Evolutionary conservation across 2,329 filamentous ascomycete species (phyloP).

Genomic region (Rachicladosporium sp.): DNA sequence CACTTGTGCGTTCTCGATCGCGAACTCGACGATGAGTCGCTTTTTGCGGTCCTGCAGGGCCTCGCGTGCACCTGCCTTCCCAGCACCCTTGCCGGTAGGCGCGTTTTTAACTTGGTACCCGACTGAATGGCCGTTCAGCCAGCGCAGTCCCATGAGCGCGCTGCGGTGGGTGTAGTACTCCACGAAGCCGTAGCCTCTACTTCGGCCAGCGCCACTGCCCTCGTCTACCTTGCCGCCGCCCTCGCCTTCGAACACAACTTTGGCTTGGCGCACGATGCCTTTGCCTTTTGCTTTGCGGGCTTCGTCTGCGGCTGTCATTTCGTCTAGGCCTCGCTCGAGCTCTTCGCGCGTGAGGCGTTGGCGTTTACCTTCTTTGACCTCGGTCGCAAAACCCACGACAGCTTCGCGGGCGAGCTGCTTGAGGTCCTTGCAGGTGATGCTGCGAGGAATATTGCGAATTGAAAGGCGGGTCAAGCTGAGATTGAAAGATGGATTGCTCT

Average conservation of each 20-base stretch:
- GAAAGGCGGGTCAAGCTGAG: slow-evolving; percentile 82
- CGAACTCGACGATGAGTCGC: slow-evolving; percentile 87
- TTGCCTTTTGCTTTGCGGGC: slow-evolving; percentile 71
- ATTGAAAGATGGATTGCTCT: slow-evolving; percentile 80
- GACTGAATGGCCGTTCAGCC: slow-evolving; percentile 69
- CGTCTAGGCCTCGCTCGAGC: slow-evolving; percentile 62
- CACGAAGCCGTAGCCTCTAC: slow-evolving; percentile 91
- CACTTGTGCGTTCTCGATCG: slow-evolving; percentile 95
- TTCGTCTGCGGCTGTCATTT: slow-evolving; percentile 69
- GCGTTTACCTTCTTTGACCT: slow-evolving; percentile 68
- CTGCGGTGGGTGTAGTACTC: slow-evolving; percentile 90
- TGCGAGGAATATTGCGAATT: slow-evolving; percentile 78
- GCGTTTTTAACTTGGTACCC: slow-evolving; percentile 35
- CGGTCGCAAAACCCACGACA: slow-evolving; percentile 85
- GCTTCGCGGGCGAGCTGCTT: slow-evolving; percentile 84
- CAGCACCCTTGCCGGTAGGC: slow-evolving; percentile 18
- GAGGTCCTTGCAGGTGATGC: slow-evolving; percentile 71
- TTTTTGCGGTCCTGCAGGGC: slow-evolving; percentile 64
- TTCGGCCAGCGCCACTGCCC: slow-evolving; percentile 63
- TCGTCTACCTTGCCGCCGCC: slow-evolving; percentile 77
- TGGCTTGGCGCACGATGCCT: slow-evolving; percentile 81
- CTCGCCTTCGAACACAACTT: slow-evolving; percentile 82
- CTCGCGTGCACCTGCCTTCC: slow-evolving; percentile 21
- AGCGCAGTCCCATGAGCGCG: slow-evolving; percentile 87
- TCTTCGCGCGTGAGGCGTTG: slow-evolving; percentile 83